Conservation (phyloP, 2,329 filamentous ascomycete genomes). For the Aspergillus sp. region DNA sequence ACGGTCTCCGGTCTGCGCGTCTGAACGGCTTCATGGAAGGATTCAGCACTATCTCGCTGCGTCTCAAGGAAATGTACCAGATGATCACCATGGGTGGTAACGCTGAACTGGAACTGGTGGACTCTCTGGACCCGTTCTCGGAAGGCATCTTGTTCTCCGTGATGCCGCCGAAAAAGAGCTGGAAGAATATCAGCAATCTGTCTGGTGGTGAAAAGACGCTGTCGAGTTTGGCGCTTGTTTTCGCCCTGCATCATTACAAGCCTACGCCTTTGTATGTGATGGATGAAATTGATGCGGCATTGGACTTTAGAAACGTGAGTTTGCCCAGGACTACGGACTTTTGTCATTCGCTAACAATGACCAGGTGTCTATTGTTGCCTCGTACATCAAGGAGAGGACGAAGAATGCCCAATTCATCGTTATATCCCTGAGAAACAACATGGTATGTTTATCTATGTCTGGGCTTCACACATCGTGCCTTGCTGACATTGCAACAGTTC, state of each 20-base stretch:
- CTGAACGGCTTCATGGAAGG: constrained; percentile 98
- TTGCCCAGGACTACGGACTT: background rate
- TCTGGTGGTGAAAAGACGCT: constrained; percentile 96
- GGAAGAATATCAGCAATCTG: constrained; percentile 98
- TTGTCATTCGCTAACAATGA: constrained; percentile 5
- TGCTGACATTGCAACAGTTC: constrained; percentile 46
- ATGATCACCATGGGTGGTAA: constrained; percentile 99
- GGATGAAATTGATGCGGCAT: constrained; percentile 97
- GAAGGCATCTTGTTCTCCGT: constrained; percentile 96
- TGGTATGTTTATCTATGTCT: constrained; percentile 43
- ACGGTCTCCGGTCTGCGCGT: constrained; percentile 81
- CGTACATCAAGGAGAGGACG: constrained; percentile 97
- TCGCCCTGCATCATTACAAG: constrained; percentile 95
- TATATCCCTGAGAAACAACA: constrained; percentile 95
- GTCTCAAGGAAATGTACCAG: constrained; percentile 99
- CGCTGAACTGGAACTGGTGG: constrained; percentile 91
- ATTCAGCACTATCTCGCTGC: constrained; percentile 85
- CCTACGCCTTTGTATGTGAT: constrained; percentile 97
- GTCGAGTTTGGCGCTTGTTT: constrained; percentile 87
- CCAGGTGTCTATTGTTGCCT: constrained; percentile 91
- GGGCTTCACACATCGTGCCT: background rate
- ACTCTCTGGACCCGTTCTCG: constrained; percentile 90
- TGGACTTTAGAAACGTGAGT: constrained; percentile 96
- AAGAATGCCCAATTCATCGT: constrained; percentile 99
- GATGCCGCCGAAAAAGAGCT: constrained; percentile 99